phyloP scores from a whole-genome alignment of 306 rosid species.

The Morella rubra region DNA sequence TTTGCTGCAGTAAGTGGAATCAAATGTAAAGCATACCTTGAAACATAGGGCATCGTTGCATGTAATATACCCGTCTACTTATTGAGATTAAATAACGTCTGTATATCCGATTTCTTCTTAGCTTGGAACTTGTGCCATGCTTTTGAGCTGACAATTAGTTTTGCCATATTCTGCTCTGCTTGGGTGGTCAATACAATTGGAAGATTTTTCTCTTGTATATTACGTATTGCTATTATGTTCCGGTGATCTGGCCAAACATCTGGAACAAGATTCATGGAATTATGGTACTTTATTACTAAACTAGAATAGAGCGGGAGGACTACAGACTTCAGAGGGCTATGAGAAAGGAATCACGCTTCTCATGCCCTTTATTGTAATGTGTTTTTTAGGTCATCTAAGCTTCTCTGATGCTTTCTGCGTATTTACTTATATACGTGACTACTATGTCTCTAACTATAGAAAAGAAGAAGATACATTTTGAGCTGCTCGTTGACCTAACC shows the following conservation, averaged over 20 bases:
- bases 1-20: no score
- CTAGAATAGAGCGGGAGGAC: background rate
- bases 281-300: background rate
- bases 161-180: background rate
- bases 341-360: constrained; percentile 10
- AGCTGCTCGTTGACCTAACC: constrained; percentile 45
- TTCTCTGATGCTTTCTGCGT: constrained; percentile 4
- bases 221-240: background rate
- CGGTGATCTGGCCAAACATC: background rate
- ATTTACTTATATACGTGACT: constrained; percentile 29
- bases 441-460: constrained; percentile 11
- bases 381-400: constrained; percentile 15
- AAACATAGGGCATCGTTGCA: background rate
- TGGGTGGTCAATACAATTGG: background rate
- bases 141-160: constrained; percentile 1
- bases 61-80: no score
- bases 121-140: background rate
- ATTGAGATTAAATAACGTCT: background rate
- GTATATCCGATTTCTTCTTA: background rate
- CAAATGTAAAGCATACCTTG: background rate
- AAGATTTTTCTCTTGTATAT: background rate
- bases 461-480: constrained; percentile 22
- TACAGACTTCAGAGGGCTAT: constrained; percentile 6
- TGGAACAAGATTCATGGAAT: background rate
- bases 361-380: constrained; percentile 23